Evolutionary conservation across 495 filamentous ascomycete genomes (phyloP).

Genomic region (Penicillium odoratum): DNA sequence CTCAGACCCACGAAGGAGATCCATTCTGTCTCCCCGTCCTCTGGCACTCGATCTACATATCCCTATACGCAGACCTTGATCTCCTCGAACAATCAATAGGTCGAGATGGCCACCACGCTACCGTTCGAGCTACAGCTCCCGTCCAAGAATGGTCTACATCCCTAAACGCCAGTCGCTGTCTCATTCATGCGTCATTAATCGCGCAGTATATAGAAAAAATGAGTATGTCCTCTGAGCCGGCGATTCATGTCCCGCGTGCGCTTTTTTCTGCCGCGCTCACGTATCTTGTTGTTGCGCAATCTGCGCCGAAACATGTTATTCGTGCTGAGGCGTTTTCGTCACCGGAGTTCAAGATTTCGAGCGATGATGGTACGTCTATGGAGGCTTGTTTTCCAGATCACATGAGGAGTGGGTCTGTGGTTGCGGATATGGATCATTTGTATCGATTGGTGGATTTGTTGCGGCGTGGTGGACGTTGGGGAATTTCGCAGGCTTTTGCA

Average conservation of each 20-base stretch:
- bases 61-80: slow-evolving; percentile 32
- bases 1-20: slow-evolving; percentile 11
- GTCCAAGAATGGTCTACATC: slow-evolving; percentile 21
- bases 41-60: slow-evolving; percentile 39
- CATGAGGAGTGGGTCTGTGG: slow-evolving; percentile 10
- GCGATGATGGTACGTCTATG: background rate
- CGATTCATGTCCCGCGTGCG: slow-evolving; percentile 31
- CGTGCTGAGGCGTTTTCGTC: slow-evolving; percentile 18
- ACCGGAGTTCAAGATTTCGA: slow-evolving; percentile 16
- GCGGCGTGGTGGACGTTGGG: slow-evolving; percentile 35
- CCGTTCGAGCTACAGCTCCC: background rate
- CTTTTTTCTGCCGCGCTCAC: slow-evolving; percentile 26
- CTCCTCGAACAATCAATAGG: slow-evolving; percentile 32
- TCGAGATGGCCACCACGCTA: slow-evolving; percentile 21
- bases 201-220: slow-evolving; percentile 24
- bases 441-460: slow-evolving; percentile 34
- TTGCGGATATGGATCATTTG: slow-evolving; percentile 19
- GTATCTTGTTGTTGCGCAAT: slow-evolving; percentile 24
- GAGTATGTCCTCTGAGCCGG: slow-evolving; percentile 29
- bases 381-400: background rate
- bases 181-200: slow-evolving; percentile 29
- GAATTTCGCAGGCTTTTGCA: slow-evolving; percentile 34
- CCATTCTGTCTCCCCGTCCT: slow-evolving; percentile 33
- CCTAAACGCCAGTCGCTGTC: slow-evolving; percentile 24
- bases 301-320: slow-evolving; percentile 11